phyloP scores from a whole-genome alignment of 2,329 filamentous ascomycete species.

The Calonectria montana region DNA sequence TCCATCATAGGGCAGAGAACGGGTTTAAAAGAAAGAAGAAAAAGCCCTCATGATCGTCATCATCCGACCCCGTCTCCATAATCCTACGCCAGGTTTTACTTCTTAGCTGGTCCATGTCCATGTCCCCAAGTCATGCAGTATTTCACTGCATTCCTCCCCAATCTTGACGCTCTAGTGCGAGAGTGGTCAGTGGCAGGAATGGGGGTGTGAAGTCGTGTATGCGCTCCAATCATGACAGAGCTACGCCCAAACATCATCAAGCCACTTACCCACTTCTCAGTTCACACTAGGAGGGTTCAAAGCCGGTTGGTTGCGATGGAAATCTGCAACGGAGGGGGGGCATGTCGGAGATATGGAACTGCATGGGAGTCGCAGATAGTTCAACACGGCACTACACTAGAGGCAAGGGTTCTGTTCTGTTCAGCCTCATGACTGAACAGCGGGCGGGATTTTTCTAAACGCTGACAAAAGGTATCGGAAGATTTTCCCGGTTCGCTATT shows the following conservation, averaged over 20 bases:
- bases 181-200: background rate
- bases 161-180: background rate
- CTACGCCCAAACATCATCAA: background rate
- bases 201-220: background rate
- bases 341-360: background rate
- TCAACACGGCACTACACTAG: background rate
- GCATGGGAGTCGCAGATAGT: constrained; percentile 4
- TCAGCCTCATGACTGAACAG: background rate
- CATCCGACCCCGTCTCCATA: background rate
- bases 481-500: background rate
- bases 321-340: background rate
- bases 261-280: background rate
- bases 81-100: background rate
- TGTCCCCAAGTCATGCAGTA: background rate
- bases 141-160: background rate
- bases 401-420: background rate
- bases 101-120: constrained; percentile 1
- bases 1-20: background rate
- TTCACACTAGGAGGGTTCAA: background rate
- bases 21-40: background rate
- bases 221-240: constrained; percentile 15
- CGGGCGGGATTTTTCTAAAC: background rate
- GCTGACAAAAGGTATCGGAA: background rate
- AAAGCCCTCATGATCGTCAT: background rate
- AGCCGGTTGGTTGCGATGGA: background rate